A percentile compares a stretch with the other conserved stretches of the same genome.
phyloP scores from a whole-genome alignment of 345 rosid species.

The Rubroshorea leprosula region DNA sequence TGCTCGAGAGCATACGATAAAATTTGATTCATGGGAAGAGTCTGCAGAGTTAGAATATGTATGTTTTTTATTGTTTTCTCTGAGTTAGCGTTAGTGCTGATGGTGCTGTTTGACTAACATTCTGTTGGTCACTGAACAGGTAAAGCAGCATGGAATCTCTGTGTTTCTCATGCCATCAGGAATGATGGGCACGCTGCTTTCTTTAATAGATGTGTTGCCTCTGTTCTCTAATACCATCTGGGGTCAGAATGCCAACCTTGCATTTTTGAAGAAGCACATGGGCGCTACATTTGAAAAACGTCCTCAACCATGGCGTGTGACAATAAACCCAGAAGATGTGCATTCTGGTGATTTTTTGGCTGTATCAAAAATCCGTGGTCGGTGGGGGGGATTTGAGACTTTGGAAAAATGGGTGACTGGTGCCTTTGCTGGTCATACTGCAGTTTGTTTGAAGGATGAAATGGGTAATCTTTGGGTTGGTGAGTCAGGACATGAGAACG shows the following conservation, averaged over 20 bases:
- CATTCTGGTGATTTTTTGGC: conserved; percentile 92
- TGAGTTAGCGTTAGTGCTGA: conserved; percentile 5
- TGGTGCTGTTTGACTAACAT: conserved; percentile 6
- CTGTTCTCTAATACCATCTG: conserved; percentile 81
- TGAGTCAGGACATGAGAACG: conserved; percentile 98
- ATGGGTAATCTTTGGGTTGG: conserved; percentile 96
- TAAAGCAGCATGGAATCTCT: conserved; percentile 88
- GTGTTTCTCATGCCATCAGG: conserved; percentile 98
- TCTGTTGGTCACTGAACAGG: conserved; percentile 40
- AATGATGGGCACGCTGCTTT: conserved; percentile 85
- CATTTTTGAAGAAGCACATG: conserved; percentile 80
- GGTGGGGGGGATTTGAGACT: conserved; percentile 99
- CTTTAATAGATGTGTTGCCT: conserved; percentile 83
- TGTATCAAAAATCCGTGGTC: conserved; percentile 85
- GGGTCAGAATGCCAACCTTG: conserved; percentile 92
- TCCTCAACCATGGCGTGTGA: conserved; percentile 66
- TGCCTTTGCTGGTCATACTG: conserved; percentile 98
- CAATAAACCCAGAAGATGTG: conserved; percentile 69
- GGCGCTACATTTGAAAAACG: conserved; percentile 86
- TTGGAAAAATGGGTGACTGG: conserved; percentile 99
- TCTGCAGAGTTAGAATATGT: conserved; percentile 85
- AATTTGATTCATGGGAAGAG: conserved; percentile 89
- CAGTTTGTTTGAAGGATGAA: conserved; percentile 95
- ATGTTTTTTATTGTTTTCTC: conserved; percentile 18
- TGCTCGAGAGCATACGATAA: conserved; percentile 71